Percentiles rank a stretch among this genome's conserved stretches.
These are phyloP conservation scores for Pseudoperonospora humuli DNA, from an alignment of 352 stramenopile genomes.

Conservation along the genomic window DNA sequence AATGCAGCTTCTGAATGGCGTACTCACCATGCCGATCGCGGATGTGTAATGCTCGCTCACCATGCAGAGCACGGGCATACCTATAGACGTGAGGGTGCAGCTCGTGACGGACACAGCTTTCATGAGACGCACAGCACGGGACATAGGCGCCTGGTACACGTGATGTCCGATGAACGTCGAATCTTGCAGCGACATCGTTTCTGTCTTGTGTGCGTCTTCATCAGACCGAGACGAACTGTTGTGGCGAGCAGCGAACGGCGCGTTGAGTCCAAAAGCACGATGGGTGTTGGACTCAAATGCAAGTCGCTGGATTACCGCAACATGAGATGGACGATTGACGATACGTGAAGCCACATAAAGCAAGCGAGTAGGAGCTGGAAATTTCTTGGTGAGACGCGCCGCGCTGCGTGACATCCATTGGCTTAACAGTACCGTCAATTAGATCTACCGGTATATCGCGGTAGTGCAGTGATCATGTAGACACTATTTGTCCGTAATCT, in stretches of 20 bases:
- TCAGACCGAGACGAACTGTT: conserved; percentile 11
- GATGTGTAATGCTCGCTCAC: conserved; percentile 67
- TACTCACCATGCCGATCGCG: conserved; percentile 53
- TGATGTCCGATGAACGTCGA: conserved; percentile 8
- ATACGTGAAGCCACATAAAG: neutral
- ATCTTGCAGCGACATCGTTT: neutral
- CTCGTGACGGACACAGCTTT: conserved; percentile 83
- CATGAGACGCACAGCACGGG: conserved; percentile 72
- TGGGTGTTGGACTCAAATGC: conserved; percentile 7
- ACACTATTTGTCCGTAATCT: too few species aligned
- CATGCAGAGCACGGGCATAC: conserved; percentile 72
- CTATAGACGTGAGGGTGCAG: conserved; percentile 69
- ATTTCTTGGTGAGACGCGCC: conserved; percentile 5
- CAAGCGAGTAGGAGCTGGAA: conserved; percentile 5
- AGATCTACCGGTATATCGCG: neutral
- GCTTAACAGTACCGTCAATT: too few species aligned
- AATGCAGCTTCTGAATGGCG: neutral
- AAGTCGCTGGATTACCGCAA: conserved; percentile 11
- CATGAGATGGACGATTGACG: neutral
- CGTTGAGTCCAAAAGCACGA: neutral
- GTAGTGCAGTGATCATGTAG: too few species aligned
- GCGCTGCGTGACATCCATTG: conserved; percentile 2
- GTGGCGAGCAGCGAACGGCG: conserved; percentile 1
- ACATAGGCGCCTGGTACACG: conserved; percentile 67
- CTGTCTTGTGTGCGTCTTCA: conserved; percentile 9